These are phyloP conservation scores for Trichomonascaceae sp. DNA, from an alignment of 1,139 yeast species.

Conservation along the genomic window DNA sequence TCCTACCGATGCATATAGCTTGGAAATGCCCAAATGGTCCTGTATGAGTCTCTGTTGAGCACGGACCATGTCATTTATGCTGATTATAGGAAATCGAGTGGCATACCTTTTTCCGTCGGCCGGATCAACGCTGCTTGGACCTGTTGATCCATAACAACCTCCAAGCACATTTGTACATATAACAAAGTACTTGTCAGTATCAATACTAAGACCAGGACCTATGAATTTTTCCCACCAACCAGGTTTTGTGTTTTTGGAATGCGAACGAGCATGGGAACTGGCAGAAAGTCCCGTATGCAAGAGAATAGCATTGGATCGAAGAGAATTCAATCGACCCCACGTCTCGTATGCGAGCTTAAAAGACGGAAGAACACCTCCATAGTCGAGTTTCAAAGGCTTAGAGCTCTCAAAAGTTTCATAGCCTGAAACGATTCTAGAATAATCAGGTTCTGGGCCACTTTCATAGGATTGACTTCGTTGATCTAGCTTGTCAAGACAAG, in stretches of 20 bases:
- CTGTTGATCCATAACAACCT: conserved; percentile 93
- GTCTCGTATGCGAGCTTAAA: conserved; percentile 84
- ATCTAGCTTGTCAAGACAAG: conserved; percentile 78
- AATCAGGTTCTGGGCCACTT: conserved; percentile 81
- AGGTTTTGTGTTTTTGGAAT: conserved; percentile 55
- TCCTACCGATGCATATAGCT: conserved; percentile 76
- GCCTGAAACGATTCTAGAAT: conserved; percentile 65
- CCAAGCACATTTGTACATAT: conserved; percentile 89
- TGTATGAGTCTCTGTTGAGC: conserved; percentile 70
- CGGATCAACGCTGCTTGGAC: conserved; percentile 81
- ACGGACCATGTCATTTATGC: conserved; percentile 85
- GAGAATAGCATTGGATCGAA: conserved; percentile 63
- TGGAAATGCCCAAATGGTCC: conserved; percentile 54
- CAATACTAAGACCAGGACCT: conserved; percentile 75
- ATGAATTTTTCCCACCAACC: conserved; percentile 98
- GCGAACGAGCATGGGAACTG: conserved; percentile 91
- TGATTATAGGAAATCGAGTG: conserved; percentile 79
- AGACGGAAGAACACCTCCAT: conserved; percentile 72
- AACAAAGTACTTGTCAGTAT: conserved; percentile 73
- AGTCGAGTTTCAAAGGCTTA: conserved; percentile 64
- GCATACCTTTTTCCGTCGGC: conserved; percentile 67
- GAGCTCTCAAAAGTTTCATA: conserved; percentile 52
- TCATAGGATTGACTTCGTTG: conserved; percentile 47
- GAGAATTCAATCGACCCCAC: conserved; percentile 70
- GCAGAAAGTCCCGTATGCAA: conserved; percentile 91